Evolutionary conservation across 73 alveolate species (phyloP), one percentile per base, ranked within the genome.

Genomic region (Paramecium tetraurelia): DNA sequence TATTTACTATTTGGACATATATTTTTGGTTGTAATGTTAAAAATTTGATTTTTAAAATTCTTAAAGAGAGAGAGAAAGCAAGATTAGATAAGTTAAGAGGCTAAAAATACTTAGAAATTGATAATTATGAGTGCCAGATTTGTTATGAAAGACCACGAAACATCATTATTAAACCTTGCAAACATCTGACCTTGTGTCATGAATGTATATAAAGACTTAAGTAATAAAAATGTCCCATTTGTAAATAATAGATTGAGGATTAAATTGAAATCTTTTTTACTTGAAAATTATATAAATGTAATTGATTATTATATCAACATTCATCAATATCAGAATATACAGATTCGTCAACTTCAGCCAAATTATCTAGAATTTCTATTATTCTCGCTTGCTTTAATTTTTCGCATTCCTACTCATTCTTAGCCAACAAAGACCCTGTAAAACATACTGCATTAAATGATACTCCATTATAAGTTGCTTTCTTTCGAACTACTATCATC

Each of bases 341-440:
- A 22, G 8, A 8, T 9, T 75, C 59, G 8, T 75, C 59, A 14
- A n/a, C n/a, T 41, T 75, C 58, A 12, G 87, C 87, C 20, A 75
- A 10, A 38, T 75, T n/a, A 1, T 75, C 87, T 14, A 75, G 18
- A 12, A 75, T 38, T 5, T 75, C 87, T 5, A 38, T 41, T n/a
- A 75, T 41, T 75, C 40, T 38, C 5, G 38, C n/a, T 21, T 75
- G 9, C 22, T 75, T 75, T 38, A 75, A 38, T n/a, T n/a, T 38
- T 1, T 75, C 68, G n/a, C 58, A 41, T 38, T 35, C 59, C 59
- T 75, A 11, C 33, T 75, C 87, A 80, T 16, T 48, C 18, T 80
- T 80, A 20, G 75, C 90, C 44, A 48, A 44, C 4, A 80, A 48
- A 1, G 76, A 80, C 10, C 90, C 90, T 80, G 90, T 80, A 80